phyloP scores from a whole-genome alignment of 345 rosid species.

The Moricandia moricandioides region DNA sequence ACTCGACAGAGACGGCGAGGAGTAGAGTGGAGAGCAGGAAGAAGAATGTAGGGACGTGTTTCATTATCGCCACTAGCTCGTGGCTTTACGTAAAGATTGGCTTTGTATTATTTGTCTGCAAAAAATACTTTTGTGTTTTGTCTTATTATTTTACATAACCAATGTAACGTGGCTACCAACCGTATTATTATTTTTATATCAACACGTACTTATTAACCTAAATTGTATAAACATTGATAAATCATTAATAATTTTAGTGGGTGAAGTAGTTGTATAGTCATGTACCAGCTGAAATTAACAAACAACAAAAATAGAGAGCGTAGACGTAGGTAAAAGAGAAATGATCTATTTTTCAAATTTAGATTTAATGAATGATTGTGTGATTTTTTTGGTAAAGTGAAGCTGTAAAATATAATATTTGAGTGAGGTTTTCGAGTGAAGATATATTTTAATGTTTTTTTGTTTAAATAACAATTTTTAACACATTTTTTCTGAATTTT shows the following conservation, averaged over 20 bases:
- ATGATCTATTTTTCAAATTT: no score
- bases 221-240: not conserved
- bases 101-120: constrained; percentile 15
- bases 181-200: not conserved
- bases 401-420: no score
- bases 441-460: no score
- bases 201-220: not conserved
- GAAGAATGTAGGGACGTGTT: not conserved
- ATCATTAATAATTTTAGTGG: not conserved
- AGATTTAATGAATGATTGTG: no score
- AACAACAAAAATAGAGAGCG: no score
- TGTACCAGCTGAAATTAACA: no score
- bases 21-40: constrained; percentile 30
- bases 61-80: constrained; percentile 23
- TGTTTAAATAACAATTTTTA: no score
- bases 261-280: no score
- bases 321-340: no score
- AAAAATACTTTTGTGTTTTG: not conserved
- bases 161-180: constrained; percentile 10
- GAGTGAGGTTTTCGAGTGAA: no score
- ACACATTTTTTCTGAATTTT: no score
- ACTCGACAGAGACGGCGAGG: constrained; percentile 22
- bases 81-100: constrained; percentile 10
- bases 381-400: no score
- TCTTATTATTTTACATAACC: constrained; percentile 9